A percentile compares a stretch with the other conserved stretches of the same genome.
phyloP scores from a whole-genome alignment of 768 basidiomycete genomes.

The Tremella mesenterica region DNA sequence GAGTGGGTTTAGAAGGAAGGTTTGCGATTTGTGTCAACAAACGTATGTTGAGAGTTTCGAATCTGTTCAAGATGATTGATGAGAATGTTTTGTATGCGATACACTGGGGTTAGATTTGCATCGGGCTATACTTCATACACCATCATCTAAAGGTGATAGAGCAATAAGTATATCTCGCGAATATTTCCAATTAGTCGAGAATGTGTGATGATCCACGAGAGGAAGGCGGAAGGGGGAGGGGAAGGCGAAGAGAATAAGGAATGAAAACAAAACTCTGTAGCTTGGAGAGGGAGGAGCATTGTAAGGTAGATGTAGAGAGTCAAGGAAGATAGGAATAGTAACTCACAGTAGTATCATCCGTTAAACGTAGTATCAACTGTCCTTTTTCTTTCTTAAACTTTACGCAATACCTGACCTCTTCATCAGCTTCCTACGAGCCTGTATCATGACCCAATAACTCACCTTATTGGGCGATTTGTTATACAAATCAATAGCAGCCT shows the following conservation, averaged over 20 bases:
- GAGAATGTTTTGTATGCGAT: constrained; percentile 94
- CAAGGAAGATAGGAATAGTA: background rate
- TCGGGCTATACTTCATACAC: too few species aligned
- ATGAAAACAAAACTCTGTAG: background rate
- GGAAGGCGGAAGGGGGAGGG: background rate
- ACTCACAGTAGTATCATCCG: constrained; percentile 77
- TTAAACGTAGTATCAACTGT: constrained; percentile 85
- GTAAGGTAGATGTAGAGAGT: background rate
- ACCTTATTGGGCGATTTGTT: constrained; percentile 68
- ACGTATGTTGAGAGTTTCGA: constrained; percentile 79
- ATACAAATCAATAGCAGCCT: constrained; percentile 81
- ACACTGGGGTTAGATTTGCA: constrained; percentile 60
- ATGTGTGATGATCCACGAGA: background rate
- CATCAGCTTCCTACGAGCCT: background rate
- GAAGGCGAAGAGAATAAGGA: background rate
- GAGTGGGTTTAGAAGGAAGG: constrained; percentile 7
- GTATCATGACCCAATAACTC: constrained; percentile 38
- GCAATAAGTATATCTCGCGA: background rate
- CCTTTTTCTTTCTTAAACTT: constrained; percentile 84
- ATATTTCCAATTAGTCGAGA: background rate
- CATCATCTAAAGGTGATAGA: background rate
- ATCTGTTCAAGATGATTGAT: constrained; percentile 89
- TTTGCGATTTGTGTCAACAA: constrained; percentile 47
- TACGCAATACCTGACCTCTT: constrained; percentile 76
- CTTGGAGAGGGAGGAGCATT: background rate